These are phyloP conservation scores for Calonectria pauciramosa DNA, from an alignment of 2,329 filamentous ascomycete species.

Conservation along the genomic window DNA sequence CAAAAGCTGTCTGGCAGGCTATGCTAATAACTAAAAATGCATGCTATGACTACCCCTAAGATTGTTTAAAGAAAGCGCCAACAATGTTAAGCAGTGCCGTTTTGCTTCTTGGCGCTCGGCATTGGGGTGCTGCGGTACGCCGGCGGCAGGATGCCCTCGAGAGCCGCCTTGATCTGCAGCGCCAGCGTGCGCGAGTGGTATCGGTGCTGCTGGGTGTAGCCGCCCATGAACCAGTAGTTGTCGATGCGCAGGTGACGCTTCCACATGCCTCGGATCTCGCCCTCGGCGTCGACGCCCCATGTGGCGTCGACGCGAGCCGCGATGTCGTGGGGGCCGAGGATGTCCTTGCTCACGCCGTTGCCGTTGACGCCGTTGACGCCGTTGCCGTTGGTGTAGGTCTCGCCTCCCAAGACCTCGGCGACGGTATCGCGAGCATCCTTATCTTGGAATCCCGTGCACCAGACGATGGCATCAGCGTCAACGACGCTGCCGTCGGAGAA, in stretches of 20 bases:
- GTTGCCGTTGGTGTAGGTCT: fast-evolving
- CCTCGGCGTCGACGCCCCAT: constrained; percentile 33
- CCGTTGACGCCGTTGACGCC: neutral
- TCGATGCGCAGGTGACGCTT: constrained; percentile 31
- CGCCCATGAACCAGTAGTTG: constrained; percentile 36
- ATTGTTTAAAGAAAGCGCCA: too few species aligned
- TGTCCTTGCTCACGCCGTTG: neutral
- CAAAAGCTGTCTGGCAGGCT: neutral
- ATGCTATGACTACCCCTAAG: neutral
- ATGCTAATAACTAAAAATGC: neutral
- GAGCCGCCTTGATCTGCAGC: constrained; percentile 33
- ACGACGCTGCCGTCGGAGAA: constrained; percentile 28
- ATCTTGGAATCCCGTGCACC: constrained; percentile 34
- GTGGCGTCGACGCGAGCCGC: constrained; percentile 22
- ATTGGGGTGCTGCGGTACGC: constrained; percentile 26
- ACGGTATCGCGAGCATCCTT: constrained; percentile 10
- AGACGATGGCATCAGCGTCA: constrained; percentile 25
- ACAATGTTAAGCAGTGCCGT: neutral
- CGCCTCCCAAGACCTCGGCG: constrained; percentile 13
- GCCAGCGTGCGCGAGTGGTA: constrained; percentile 35
- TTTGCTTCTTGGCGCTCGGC: neutral
- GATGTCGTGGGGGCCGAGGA: constrained; percentile 7
- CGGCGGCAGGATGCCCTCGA: constrained; percentile 29
- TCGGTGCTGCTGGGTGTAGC: constrained; percentile 32
- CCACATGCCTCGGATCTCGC: constrained; percentile 39